These are phyloP conservation scores for Euphorbia celastroides DNA, from an alignment of 441 rosid genomes.

Conservation along the genomic window DNA sequence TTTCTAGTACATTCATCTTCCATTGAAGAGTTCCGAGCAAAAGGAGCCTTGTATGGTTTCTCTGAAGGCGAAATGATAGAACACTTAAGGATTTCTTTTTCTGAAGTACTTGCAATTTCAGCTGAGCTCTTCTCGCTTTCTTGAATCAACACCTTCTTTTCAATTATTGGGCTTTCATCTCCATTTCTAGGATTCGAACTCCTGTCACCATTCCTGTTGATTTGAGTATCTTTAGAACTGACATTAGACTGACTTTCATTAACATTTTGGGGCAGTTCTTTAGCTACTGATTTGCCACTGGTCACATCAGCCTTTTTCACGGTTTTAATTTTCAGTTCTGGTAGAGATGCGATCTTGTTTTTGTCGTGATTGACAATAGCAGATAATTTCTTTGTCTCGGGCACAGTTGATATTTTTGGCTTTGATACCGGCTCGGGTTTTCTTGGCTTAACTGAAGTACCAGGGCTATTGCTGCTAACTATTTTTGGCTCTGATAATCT, in stretches of 20 bases:
- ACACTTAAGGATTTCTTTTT: slow-evolving; percentile 38
- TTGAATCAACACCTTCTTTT: slow-evolving; percentile 72
- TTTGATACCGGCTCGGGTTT: slow-evolving; percentile 38
- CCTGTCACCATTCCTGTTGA: slow-evolving; percentile 32
- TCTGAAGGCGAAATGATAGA: slow-evolving; percentile 33
- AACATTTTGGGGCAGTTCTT: slow-evolving; percentile 29
- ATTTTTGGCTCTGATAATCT: slow-evolving; percentile 86
- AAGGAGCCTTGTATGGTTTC: slow-evolving; percentile 74
- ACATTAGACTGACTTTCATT: slow-evolving; percentile 31
- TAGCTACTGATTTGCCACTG: slow-evolving; percentile 33
- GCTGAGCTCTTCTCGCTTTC: slow-evolving; percentile 54
- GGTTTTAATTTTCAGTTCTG: slow-evolving; percentile 69
- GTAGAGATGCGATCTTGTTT: slow-evolving; percentile 83
- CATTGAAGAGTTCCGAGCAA: slow-evolving; percentile 74
- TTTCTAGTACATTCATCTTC: slow-evolving; percentile 62
- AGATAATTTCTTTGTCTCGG: slow-evolving; percentile 75
- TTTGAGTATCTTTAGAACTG: slow-evolving; percentile 32
- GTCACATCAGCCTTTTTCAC: slow-evolving; percentile 35
- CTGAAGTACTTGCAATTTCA: slow-evolving; percentile 22
- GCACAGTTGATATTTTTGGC: slow-evolving; percentile 36
- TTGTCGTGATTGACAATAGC: slow-evolving; percentile 83
- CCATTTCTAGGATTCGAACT: slow-evolving; percentile 34
- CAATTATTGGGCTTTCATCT: slow-evolving; percentile 63
- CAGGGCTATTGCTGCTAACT: slow-evolving; percentile 29
- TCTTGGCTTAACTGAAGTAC: slow-evolving; percentile 46